phyloP scores from a whole-genome alignment of 2,329 filamentous ascomycete species.

The Trichophyton rubrum region DNA sequence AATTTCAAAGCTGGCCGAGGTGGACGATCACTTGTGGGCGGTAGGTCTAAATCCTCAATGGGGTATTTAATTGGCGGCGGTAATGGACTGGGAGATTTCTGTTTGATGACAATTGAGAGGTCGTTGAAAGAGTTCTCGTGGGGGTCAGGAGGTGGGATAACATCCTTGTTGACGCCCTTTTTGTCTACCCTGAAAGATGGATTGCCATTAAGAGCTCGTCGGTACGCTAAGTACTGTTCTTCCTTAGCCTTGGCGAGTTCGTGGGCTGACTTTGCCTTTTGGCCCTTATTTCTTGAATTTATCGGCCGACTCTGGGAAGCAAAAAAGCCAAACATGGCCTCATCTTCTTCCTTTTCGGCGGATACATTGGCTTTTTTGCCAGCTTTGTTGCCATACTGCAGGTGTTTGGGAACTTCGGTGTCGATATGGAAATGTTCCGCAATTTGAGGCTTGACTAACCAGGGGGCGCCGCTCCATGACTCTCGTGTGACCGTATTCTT shows the following conservation, averaged over 20 bases:
- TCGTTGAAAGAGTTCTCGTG: constrained; percentile 1
- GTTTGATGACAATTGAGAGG: constrained; percentile 8
- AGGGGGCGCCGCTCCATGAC: constrained; percentile 90
- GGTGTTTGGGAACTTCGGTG: constrained; percentile 68
- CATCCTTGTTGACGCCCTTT: constrained; percentile 9
- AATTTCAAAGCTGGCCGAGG: constrained; percentile 66
- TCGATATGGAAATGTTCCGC: constrained; percentile 76
- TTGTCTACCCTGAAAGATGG: constrained; percentile 25
- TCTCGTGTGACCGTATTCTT: constrained; percentile 89
- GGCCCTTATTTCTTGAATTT: constrained; percentile 60
- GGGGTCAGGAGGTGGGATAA: background rate
- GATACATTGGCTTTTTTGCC: constrained; percentile 63
- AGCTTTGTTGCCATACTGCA: constrained; percentile 68
- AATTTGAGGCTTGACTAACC: constrained; percentile 80
- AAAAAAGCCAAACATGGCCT: constrained; percentile 41
- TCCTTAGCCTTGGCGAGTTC: constrained; percentile 37
- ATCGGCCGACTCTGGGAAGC: constrained; percentile 45
- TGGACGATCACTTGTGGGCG: constrained; percentile 47
- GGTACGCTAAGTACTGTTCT: constrained; percentile 38
- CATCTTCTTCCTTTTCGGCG: constrained; percentile 45
- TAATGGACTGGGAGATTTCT: constrained; percentile 26
- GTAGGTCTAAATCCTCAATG: constrained; percentile 81
- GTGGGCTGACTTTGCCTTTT: constrained; percentile 46
- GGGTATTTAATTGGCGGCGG: constrained; percentile 77
- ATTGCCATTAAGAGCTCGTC: constrained; percentile 34